Base-by-base conservation (phyloP, 2,329 filamentous ascomycete genomes). In the Didymella segeticola region DNA sequence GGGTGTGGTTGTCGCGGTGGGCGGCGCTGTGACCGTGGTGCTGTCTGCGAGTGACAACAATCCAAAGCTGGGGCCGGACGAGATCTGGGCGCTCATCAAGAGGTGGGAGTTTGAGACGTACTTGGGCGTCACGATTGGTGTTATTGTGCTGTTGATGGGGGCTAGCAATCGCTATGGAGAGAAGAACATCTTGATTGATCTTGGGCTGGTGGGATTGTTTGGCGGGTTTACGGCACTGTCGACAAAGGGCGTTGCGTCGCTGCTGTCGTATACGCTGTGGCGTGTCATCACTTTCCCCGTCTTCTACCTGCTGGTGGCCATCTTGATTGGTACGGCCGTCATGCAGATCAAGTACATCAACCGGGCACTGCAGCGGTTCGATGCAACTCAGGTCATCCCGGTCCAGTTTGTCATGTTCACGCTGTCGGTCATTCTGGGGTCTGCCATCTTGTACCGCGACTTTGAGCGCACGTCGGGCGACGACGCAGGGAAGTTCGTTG, bases 281-380 rank as follows among this genome's bases (percentile, higher is more conserved):
- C 86, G 89, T 65, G 91, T 91, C 14, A 90, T 99, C 60, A 89
- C 91, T 0, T 98, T 93, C 29, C 93, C 93, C 0, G 89, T 99
- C 56, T 96, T 92, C 17, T 99, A 98, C 70, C 84, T 87, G 1
- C 83, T 99, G n/a, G 74, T 95, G 8, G 79, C 89, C 43, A 83
- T 98, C 42, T 83, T 99, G 22, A 81, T 95, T 15, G 83, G 80
- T 38, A 98, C 93, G 1, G 95, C 95, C 6, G 80, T 99, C 55
- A 92, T 98, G 89, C 95, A 99, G 77, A 93, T 99, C 65, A 93
- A 91, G 71, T 99, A 98, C 71, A 85, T 99, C 72, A 99, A 98
- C 78, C 90, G 86, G 45, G 88, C 89, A 1, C 80, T 99, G 46
- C 93, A 97, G 72, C 87, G 90, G 39, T 99, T 98, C 78, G 91